Evolutionary conservation across 2,329 filamentous ascomycete species (phyloP).

Genomic region (Penicillium sp.): DNA sequence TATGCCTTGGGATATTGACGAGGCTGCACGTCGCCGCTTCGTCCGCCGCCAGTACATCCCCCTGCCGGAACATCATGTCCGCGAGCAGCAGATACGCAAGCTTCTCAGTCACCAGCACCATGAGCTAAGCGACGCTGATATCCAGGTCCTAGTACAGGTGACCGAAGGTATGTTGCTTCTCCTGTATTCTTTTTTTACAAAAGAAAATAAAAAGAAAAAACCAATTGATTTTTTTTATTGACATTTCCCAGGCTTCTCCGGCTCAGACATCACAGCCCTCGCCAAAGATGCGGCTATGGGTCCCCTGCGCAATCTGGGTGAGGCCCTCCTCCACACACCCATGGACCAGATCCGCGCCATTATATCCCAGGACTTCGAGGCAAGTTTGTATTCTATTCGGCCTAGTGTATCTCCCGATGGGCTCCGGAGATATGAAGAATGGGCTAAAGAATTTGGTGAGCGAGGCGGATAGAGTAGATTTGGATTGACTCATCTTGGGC

Average conservation of each 20-base stretch:
- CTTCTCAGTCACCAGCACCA: conserved; percentile 87
- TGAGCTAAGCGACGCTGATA: conserved; percentile 67
- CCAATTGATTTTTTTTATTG: conserved; percentile 5
- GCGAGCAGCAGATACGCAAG: conserved; percentile 73
- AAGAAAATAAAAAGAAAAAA: too few relatives aligned
- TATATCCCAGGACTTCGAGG: conserved; percentile 74
- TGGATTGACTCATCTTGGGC: background rate
- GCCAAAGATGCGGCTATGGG: conserved; percentile 99
- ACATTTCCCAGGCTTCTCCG: conserved; percentile 76
- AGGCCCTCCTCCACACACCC: conserved; percentile 82
- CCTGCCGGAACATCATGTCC: conserved; percentile 78
- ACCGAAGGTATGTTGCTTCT: conserved; percentile 67
- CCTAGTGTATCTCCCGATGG: conserved; percentile 86
- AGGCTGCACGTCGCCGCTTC: conserved; percentile 86
- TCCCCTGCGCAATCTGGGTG: conserved; percentile 82
- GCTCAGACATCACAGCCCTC: conserved; percentile 92
- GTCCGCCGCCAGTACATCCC: conserved; percentile 95
- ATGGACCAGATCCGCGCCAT: conserved; percentile 95
- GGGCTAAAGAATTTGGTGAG: conserved; percentile 91
- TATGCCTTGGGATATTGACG: conserved; percentile 95
- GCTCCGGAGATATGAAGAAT: conserved; percentile 86
- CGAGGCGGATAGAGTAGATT: conserved; percentile 63
- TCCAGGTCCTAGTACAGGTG: conserved; percentile 68
- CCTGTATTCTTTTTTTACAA: background rate
- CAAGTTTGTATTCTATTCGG: conserved; percentile 78